Evolutionary conservation across 106 monocot species (phyloP).

Genomic region (Amphibolis antarctica): DNA sequence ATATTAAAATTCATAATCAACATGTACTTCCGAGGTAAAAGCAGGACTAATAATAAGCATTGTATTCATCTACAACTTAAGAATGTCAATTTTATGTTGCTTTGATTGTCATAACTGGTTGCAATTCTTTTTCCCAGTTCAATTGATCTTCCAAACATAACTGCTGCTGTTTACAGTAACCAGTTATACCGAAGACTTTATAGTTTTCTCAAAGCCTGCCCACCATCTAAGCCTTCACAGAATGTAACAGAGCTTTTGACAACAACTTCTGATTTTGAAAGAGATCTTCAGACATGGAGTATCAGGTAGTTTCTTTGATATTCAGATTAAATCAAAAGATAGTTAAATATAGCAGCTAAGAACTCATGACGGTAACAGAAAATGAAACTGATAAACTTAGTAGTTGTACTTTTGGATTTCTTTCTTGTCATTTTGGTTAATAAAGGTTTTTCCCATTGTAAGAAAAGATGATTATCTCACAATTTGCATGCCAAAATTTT

Average conservation of each 20-base stretch:
- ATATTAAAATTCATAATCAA: slow-evolving; percentile 90
- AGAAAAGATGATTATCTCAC: no score
- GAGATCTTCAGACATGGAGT: slow-evolving; percentile 80
- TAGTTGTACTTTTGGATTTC: no score
- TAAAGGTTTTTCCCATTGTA: no score
- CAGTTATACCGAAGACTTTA: slow-evolving; percentile 56
- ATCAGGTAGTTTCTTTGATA: slow-evolving; percentile 47
- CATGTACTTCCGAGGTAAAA: slow-evolving; percentile 74
- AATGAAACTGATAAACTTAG: no score
- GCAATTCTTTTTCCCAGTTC: slow-evolving; percentile 38
- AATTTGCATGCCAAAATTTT: no score
- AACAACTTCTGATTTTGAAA: slow-evolving; percentile 80
- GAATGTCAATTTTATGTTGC: background rate
- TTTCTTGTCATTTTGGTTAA: no score
- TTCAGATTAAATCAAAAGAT: no score
- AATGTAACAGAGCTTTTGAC: slow-evolving; percentile 68
- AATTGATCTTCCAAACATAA: slow-evolving; percentile 85
- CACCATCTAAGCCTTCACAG: slow-evolving; percentile 62
- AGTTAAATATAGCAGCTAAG: no score
- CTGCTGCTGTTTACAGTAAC: slow-evolving; percentile 61
- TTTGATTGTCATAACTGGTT: background rate
- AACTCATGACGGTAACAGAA: no score
- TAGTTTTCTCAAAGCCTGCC: slow-evolving; percentile 60
- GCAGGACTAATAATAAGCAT: background rate
- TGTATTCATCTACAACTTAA: background rate